Conservation (phyloP, 495 filamentous ascomycete genomes). For the Oidiodendron maius region DNA sequence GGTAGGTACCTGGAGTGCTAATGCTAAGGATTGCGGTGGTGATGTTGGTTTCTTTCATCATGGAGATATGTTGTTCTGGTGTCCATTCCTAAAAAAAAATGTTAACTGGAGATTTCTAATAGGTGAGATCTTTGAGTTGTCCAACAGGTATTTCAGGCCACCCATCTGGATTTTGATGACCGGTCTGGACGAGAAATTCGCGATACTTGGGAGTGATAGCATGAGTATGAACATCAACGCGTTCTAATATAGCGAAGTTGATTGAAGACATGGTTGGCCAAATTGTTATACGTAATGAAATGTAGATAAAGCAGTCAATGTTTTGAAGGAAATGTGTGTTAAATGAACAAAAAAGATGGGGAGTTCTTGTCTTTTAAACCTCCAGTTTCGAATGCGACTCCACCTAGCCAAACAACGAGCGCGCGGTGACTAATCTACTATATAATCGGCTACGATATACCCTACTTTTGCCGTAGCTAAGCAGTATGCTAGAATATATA, state of each 20-base stretch:
- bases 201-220: neutral
- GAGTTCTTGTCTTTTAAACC: too few species aligned
- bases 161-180: slow-evolving; percentile 29
- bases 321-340: neutral
- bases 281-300: neutral
- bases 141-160: slow-evolving; percentile 40
- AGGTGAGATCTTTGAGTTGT: too few species aligned
- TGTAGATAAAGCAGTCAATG: neutral
- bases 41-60: slow-evolving; percentile 41
- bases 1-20: slow-evolving; percentile 41
- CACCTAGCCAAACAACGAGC: too few species aligned
- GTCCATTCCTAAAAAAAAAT: slow-evolving; percentile 34
- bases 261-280: neutral
- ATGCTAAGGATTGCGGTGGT: slow-evolving; percentile 43
- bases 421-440: too few species aligned
- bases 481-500: too few species aligned
- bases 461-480: too few species aligned
- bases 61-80: slow-evolving; percentile 31
- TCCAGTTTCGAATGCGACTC: too few species aligned
- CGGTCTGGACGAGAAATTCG: neutral
- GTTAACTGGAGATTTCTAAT: neutral
- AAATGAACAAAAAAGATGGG: too few species aligned
- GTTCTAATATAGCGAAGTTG: neutral
- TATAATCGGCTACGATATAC: too few species aligned
- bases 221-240: slow-evolving; percentile 1